A percentile compares a stretch with the other conserved stretches of the same genome.
Evolutionary conservation across 805 yeast species (phyloP).

Genomic region (Candida sithepensis): DNA sequence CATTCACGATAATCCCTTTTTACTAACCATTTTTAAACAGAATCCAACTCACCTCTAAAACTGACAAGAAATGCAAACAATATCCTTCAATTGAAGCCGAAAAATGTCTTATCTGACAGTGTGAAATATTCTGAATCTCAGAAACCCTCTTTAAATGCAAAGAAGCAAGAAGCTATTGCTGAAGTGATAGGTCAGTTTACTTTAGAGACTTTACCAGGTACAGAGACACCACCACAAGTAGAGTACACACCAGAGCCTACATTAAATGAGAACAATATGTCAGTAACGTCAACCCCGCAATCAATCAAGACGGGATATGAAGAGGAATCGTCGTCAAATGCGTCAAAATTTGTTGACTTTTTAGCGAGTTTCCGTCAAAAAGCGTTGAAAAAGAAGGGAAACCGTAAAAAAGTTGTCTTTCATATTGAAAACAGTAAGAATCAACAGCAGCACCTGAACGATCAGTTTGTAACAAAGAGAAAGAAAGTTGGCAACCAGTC

Average conservation of each 20-base stretch:
- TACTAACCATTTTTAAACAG: too few species aligned
- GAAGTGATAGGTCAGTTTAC: conserved; percentile 17
- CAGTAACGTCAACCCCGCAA: conserved; percentile 19
- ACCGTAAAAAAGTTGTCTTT: conserved; percentile 11
- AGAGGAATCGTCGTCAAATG: not conserved
- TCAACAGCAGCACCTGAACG: not conserved
- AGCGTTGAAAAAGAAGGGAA: conserved; percentile 1
- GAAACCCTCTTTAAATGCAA: not conserved
- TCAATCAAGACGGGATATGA: too few species aligned
- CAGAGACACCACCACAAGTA: conserved; percentile 16
- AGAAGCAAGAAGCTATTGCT: not conserved
- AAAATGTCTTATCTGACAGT: too few species aligned
- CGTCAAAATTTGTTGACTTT: conserved; percentile 6
- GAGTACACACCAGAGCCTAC: conserved; percentile 14
- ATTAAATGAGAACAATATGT: conserved; percentile 11
- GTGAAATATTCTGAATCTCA: not conserved
- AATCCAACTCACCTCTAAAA: too few species aligned
- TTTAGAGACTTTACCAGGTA: conserved; percentile 18
- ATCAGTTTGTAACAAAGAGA: not conserved
- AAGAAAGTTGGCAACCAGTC: not conserved
- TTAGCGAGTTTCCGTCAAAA: conserved; percentile 2
- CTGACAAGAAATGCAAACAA: too few species aligned
- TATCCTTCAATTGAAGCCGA: too few species aligned
- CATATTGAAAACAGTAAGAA: not conserved
- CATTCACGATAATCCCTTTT: too few species aligned